Conservation (phyloP, 2,329 filamentous ascomycete species). For the Coniochaeta sp. region DNA sequence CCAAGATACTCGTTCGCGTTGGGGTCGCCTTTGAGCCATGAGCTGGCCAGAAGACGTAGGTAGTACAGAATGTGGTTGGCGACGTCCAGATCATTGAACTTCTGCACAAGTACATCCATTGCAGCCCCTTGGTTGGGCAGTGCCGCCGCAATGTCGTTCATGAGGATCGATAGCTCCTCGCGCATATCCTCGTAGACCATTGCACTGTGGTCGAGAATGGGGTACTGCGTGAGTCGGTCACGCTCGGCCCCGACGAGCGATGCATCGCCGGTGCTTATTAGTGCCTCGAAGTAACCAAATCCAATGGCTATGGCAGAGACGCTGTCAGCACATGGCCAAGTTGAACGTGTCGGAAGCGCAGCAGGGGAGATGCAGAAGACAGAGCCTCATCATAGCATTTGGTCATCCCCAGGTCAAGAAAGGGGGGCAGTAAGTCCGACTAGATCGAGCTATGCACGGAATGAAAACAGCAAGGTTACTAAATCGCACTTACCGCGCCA, state of each 20-base stretch:
- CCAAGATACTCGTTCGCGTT: slow-evolving; percentile 54
- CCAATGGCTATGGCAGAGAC: slow-evolving; percentile 70
- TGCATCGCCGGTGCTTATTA: slow-evolving; percentile 61
- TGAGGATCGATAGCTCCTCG: slow-evolving; percentile 62
- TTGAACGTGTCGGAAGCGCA: not conserved
- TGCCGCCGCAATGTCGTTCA: slow-evolving; percentile 55
- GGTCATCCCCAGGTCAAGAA: not conserved
- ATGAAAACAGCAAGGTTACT: not conserved
- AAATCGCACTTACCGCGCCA: slow-evolving; percentile 75
- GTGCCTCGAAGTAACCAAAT: slow-evolving; percentile 86
- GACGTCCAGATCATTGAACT: slow-evolving; percentile 65
- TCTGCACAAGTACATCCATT: slow-evolving; percentile 44
- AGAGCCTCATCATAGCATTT: not conserved
- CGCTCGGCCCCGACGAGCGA: slow-evolving; percentile 63
- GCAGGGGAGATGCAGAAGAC: not conserved
- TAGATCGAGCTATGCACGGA: no score
- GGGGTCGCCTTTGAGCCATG: slow-evolving; percentile 72
- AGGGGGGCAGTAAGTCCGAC: no score
- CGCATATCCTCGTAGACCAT: slow-evolving; percentile 76
- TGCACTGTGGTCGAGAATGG: not conserved
- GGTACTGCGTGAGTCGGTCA: slow-evolving; percentile 46
- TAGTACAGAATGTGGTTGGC: slow-evolving; percentile 82
- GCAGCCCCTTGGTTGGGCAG: slow-evolving; percentile 53
- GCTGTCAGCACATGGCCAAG: slow-evolving; percentile 10
- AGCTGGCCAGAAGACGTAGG: slow-evolving; percentile 71